A percentile compares a stretch with the other conserved stretches of the same genome.
These are phyloP conservation scores for Bryoglossum gracile DNA, from an alignment of 495 filamentous ascomycete species.

Conservation along the genomic window DNA sequence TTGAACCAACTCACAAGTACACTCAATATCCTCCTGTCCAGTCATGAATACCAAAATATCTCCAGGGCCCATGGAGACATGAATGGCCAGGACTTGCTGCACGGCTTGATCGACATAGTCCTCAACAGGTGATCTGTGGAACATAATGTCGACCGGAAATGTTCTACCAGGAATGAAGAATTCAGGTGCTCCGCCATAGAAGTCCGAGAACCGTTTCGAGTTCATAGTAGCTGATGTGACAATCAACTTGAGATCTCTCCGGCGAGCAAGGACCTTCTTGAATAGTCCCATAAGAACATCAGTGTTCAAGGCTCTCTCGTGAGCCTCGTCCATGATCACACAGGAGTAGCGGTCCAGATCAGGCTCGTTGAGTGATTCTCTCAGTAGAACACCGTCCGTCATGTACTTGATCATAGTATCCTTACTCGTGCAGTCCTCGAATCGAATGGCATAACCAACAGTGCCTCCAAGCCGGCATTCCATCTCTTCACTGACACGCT, in stretches of 20 bases:
- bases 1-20: constrained; percentile 85
- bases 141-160: constrained; percentile 96
- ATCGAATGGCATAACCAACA: constrained; percentile 97
- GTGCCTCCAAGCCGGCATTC: constrained; percentile 82
- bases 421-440: constrained; percentile 95
- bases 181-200: constrained; percentile 96
- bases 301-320: constrained; percentile 94
- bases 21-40: constrained; percentile 97
- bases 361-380: constrained; percentile 83
- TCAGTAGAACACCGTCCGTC: constrained; percentile 94
- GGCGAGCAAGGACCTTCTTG: constrained; percentile 87
- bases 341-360: constrained; percentile 97
- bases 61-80: constrained; percentile 82
- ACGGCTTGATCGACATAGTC: constrained; percentile 98
- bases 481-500: constrained; percentile 98
- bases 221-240: constrained; percentile 99
- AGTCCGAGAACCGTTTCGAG: constrained; percentile 87
- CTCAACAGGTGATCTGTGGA: constrained; percentile 88
- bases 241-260: constrained; percentile 91
- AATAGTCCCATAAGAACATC: constrained; percentile 96
- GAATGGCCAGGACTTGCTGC: constrained; percentile 94
- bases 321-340: constrained; percentile 99
- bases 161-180: constrained; percentile 96
- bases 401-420: constrained; percentile 98
- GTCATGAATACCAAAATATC: constrained; percentile 99